These are phyloP conservation scores for Plantago coronopus DNA, from an alignment of 305 asterid genomes.

Conservation along the genomic window DNA sequence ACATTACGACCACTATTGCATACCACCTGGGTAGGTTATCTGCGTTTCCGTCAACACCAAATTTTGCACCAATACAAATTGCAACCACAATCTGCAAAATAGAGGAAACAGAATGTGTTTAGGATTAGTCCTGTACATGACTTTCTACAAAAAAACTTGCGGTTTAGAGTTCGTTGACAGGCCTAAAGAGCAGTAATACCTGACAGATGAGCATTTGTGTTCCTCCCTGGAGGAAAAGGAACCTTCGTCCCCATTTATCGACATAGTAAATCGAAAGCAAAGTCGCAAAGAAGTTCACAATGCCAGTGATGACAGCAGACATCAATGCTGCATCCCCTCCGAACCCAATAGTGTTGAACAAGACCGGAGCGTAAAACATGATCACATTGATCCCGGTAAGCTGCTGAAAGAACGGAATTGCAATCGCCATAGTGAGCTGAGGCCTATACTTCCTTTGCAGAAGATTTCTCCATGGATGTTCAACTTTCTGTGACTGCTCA, in stretches of 20 bases:
- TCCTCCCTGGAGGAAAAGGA: constrained; percentile 75
- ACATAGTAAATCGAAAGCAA: constrained; percentile 60
- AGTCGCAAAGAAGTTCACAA: constrained; percentile 62
- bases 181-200: constrained; percentile 29
- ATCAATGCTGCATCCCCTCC: constrained; percentile 55
- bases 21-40: constrained; percentile 61
- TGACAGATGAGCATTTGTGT: constrained; percentile 66
- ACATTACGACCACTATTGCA: constrained; percentile 58
- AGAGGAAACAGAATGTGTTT: too few species aligned
- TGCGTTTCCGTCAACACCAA: constrained; percentile 54
- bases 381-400: constrained; percentile 80
- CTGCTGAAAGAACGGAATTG: constrained; percentile 77
- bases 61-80: constrained; percentile 47
- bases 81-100: constrained; percentile 49
- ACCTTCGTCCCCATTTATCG: constrained; percentile 79
- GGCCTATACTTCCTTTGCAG: constrained; percentile 62
- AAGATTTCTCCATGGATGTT: constrained; percentile 69
- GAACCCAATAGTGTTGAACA: constrained; percentile 74
- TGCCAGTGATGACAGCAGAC: constrained; percentile 73
- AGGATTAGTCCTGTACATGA: too few species aligned
- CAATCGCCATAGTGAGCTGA: constrained; percentile 70
- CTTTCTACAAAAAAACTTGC: too few species aligned
- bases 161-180: too few species aligned
- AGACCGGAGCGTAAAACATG: constrained; percentile 73
- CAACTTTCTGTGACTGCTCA: constrained; percentile 53